phyloP scores from a whole-genome alignment of 2,329 filamentous ascomycete genomes.

The Magnaporthiopsis incrustans region DNA sequence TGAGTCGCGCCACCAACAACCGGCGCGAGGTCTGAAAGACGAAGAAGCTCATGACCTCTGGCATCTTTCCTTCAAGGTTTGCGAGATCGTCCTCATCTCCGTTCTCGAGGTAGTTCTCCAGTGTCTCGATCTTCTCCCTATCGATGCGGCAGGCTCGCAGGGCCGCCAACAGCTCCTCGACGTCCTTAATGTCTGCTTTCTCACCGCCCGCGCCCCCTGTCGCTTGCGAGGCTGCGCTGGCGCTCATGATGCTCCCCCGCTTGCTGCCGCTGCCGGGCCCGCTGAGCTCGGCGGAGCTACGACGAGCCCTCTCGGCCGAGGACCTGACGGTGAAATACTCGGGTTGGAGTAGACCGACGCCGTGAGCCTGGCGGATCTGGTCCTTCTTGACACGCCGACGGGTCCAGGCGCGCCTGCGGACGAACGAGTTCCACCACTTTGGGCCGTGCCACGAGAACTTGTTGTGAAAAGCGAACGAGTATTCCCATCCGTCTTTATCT shows the following conservation, averaged over 20 bases:
- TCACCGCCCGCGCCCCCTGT: constrained; percentile 45
- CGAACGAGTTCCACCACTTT: constrained; percentile 91
- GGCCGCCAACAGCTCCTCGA: constrained; percentile 59
- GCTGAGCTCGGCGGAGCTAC: constrained; percentile 15
- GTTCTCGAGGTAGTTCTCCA: constrained; percentile 74
- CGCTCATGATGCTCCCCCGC: neutral
- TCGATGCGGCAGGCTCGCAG: constrained; percentile 69
- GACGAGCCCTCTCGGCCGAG: constrained; percentile 31
- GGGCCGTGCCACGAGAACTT: constrained; percentile 80
- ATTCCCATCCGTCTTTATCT: constrained; percentile 93
- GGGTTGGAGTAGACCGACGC: constrained; percentile 49
- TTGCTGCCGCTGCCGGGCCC: constrained; percentile 25
- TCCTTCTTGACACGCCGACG: constrained; percentile 65
- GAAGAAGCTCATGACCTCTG: constrained; percentile 77
- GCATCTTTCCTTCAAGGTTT: constrained; percentile 69
- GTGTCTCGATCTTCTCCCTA: constrained; percentile 76
- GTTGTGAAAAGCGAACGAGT: constrained; percentile 77
- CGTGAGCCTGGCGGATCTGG: constrained; percentile 25
- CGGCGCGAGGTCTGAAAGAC: constrained; percentile 84
- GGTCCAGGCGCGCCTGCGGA: constrained; percentile 83
- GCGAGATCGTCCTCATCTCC: constrained; percentile 66
- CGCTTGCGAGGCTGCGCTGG: neutral
- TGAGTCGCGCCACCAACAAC: constrained; percentile 64
- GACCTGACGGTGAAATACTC: constrained; percentile 75
- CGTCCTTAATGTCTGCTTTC: constrained; percentile 44